A percentile compares a stretch with the other conserved stretches of the same genome.
Conservation (phyloP, 148 eudicot genomes). For the Camellia lanceoleosa region DNA sequence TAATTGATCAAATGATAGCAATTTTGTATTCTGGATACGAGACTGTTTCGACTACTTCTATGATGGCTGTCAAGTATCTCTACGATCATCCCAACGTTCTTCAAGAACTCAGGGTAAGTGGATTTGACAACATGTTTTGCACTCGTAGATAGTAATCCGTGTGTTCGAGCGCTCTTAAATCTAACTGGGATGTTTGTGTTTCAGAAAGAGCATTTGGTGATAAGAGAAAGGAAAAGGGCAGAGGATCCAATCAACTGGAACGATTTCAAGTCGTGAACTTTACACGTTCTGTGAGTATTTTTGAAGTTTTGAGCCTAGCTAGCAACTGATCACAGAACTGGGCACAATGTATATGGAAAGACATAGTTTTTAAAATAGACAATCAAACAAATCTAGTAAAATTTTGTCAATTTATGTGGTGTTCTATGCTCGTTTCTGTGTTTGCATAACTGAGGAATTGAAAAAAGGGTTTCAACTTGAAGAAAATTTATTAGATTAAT, state of each 20-base stretch:
- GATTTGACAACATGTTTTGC: too few relatives aligned
- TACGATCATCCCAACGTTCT: constrained; percentile 83
- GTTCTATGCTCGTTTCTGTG: too few relatives aligned
- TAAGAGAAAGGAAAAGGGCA: constrained; percentile 65
- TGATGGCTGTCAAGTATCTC: constrained; percentile 96
- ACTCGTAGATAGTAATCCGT: too few relatives aligned
- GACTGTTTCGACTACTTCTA: constrained; percentile 80
- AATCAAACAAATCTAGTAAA: too few relatives aligned
- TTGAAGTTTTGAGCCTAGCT: neutral
- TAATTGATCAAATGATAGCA: constrained; percentile 71
- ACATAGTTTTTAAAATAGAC: too few relatives aligned
- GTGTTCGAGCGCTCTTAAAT: neutral
- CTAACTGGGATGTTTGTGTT: neutral
- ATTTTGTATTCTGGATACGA: constrained; percentile 79
- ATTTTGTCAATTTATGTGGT: too few relatives aligned
- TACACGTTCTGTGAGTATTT: constrained; percentile 82
- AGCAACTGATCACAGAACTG: too few relatives aligned
- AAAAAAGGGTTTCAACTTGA: too few relatives aligned
- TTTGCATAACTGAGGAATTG: too few relatives aligned
- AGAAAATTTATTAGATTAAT: too few relatives aligned
- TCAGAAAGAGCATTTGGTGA: constrained; percentile 83
- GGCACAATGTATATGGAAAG: too few relatives aligned
- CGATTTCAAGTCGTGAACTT: constrained; percentile 91
- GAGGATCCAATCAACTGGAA: constrained; percentile 81
- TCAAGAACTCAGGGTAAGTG: constrained; percentile 64